Conservation (phyloP, 2,329 filamentous ascomycete species). For the Thermochaetoides dissita region DNA sequence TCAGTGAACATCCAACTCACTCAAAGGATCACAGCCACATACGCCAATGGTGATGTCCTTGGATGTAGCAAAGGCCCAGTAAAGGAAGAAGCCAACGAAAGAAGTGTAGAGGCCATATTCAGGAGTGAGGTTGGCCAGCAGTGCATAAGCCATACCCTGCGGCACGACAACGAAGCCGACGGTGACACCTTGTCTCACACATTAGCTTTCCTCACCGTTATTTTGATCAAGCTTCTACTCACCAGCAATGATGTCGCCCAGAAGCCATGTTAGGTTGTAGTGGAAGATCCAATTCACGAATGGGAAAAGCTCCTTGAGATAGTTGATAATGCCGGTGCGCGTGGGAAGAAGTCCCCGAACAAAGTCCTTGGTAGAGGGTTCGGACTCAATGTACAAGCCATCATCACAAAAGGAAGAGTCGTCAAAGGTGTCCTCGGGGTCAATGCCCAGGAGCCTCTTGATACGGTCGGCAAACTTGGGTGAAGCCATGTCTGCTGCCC, state of each 20-base stretch:
- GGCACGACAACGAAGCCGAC: slow-evolving; percentile 39
- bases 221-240: too few species aligned
- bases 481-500: slow-evolving; percentile 8
- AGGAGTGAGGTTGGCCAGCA: slow-evolving; percentile 51
- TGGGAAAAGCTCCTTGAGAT: slow-evolving; percentile 14
- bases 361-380: slow-evolving; percentile 11
- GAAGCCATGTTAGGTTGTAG: slow-evolving; percentile 61
- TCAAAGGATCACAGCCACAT: slow-evolving; percentile 11
- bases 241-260: slow-evolving; percentile 61
- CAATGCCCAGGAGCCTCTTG: slow-evolving; percentile 15
- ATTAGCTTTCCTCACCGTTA: too few species aligned
- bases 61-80: slow-evolving; percentile 74
- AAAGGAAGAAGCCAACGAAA: slow-evolving; percentile 66
- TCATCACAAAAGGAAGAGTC: slow-evolving; percentile 11
- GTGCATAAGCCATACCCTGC: slow-evolving; percentile 68
- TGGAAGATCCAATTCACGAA: slow-evolving; percentile 22
- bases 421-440: slow-evolving; percentile 10
- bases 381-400: slow-evolving; percentile 13
- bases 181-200: slow-evolving; percentile 38
- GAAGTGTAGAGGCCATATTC: slow-evolving; percentile 70
- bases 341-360: slow-evolving; percentile 10
- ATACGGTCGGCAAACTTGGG: slow-evolving; percentile 9
- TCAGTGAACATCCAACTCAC: too few species aligned
- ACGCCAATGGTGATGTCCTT: slow-evolving; percentile 72
- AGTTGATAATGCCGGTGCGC: slow-evolving; percentile 5